Conservation (phyloP, 208 protist species). For the Endotrypanum monterogeii region DNA sequence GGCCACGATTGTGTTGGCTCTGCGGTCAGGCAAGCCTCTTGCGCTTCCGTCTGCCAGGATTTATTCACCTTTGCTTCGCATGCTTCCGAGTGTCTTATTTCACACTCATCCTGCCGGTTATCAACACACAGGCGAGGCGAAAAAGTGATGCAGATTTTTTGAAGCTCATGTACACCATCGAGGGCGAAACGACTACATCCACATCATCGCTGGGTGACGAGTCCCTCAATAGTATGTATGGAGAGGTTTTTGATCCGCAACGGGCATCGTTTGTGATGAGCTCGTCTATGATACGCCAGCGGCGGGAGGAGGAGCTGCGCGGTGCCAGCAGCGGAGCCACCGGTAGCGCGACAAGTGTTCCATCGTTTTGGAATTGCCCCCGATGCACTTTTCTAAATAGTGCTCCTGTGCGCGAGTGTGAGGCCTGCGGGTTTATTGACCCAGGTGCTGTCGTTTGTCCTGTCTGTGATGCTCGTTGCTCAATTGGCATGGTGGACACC, state of each 20-base stretch:
- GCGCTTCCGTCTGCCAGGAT: constrained; percentile 44
- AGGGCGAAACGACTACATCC: constrained; percentile 22
- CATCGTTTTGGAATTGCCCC: constrained; percentile 48
- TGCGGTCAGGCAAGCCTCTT: constrained; percentile 38
- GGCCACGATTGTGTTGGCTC: constrained; percentile 54
- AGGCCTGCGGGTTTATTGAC: constrained; percentile 45
- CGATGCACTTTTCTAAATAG: constrained; percentile 63
- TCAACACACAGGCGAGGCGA: constrained; percentile 52
- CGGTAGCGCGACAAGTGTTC: not conserved
- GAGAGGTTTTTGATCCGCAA: constrained; percentile 39
- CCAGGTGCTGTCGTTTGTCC: constrained; percentile 39
- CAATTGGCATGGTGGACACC: constrained; percentile 16
- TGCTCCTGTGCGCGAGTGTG: constrained; percentile 25
- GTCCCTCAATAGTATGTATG: constrained; percentile 21
- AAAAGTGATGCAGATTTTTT: constrained; percentile 44
- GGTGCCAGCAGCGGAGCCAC: not conserved
- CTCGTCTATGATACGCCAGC: constrained; percentile 36
- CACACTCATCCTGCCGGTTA: constrained; percentile 48
- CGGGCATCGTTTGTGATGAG: constrained; percentile 53
- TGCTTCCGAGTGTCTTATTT: constrained; percentile 70
- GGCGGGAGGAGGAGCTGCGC: constrained; percentile 16
- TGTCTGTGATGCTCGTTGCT: constrained; percentile 28
- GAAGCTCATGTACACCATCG: constrained; percentile 44
- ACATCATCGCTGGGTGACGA: constrained; percentile 16
- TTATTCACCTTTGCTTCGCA: constrained; percentile 60